These are phyloP conservation scores for Tritrichomonas foetus DNA, from an alignment of 208 protist genomes.

Conservation along the genomic window DNA sequence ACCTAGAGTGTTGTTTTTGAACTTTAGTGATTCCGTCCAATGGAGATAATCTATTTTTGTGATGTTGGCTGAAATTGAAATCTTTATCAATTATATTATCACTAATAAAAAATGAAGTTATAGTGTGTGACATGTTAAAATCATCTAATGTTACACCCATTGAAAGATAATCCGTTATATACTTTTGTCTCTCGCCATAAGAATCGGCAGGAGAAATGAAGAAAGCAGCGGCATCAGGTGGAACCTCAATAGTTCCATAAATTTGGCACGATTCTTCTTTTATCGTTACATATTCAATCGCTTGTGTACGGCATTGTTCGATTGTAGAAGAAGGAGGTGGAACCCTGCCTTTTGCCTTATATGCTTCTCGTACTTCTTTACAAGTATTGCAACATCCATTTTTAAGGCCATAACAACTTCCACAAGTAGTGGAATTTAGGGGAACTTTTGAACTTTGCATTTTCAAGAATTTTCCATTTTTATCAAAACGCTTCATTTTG, in stretches of 20 bases:
- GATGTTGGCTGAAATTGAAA: no score
- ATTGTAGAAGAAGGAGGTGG: not conserved
- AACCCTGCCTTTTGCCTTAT: not conserved
- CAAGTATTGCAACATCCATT: constrained; percentile 25
- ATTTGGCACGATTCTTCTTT: not conserved
- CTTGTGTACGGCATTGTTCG: not conserved
- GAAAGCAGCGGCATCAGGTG: not conserved
- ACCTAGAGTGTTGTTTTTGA: not conserved
- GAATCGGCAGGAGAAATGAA: not conserved
- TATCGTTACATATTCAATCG: not conserved
- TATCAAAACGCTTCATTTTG: not conserved
- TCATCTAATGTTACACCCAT: not conserved
- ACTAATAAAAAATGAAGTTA: not conserved
- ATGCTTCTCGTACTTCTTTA: not conserved
- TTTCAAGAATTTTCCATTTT: not conserved
- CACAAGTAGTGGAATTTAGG: not conserved
- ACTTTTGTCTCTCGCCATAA: not conserved
- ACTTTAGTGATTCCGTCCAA: not conserved
- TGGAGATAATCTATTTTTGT: not conserved
- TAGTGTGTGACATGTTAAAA: not conserved
- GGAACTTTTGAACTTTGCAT: not conserved
- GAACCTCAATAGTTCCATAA: not conserved
- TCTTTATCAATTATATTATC: not conserved
- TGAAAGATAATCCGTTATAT: not conserved
- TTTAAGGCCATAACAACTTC: not conserved